Evolutionary conservation across 2,329 filamentous ascomycete species (phyloP), one percentile per base, ranked within the genome.

Genomic region (Cytospora piceicola): DNA sequence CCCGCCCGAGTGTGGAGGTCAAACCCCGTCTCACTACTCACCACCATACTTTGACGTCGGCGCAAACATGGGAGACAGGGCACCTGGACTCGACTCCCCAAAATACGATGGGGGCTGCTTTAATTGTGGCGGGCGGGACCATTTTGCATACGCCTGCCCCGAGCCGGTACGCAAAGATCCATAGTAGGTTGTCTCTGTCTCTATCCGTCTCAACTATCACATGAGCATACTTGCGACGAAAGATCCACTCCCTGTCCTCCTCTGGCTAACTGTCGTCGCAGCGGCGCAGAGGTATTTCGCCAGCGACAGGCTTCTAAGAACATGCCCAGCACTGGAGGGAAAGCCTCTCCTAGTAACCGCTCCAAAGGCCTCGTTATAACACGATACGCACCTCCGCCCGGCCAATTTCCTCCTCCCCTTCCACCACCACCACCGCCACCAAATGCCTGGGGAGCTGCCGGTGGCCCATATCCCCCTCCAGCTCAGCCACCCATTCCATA

Each of bases 61-160:
- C 65, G 15, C 61, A 60, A 58, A 61, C 68, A 73, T 73, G 72
- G 66, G 69, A 22, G 67, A 67, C 46, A 65, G 58, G 15, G 72
- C 73, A 32, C 74, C 75, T 14, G 75, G 75, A 1, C 73, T 73
- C 52, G 69, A 72, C 14, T 61, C 71, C 22, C 61, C 70, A 17
- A 69, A 70, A 59, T 65, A 72, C 51, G 77, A 77, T 62, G 75
- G 75, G 9, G 70, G 78, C 68, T 87, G 84, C 73, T 85, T 85
- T 72, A 86, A 85, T 71, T 87, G 84, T 70, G 82, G 83, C 61
- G 72, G 74, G 57, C 73, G 75, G 34, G 81, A 81, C 4, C 84
- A 87, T 71, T 85, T 82, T 77, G 76, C 82, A 15, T 75, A 85
- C 61, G 82, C 82, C 58, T 87, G 84, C 71, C 83, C 82, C 9